Evolutionary conservation across 352 stramenopile species (phyloP).

Genomic region (Plasmopara viticola): DNA sequence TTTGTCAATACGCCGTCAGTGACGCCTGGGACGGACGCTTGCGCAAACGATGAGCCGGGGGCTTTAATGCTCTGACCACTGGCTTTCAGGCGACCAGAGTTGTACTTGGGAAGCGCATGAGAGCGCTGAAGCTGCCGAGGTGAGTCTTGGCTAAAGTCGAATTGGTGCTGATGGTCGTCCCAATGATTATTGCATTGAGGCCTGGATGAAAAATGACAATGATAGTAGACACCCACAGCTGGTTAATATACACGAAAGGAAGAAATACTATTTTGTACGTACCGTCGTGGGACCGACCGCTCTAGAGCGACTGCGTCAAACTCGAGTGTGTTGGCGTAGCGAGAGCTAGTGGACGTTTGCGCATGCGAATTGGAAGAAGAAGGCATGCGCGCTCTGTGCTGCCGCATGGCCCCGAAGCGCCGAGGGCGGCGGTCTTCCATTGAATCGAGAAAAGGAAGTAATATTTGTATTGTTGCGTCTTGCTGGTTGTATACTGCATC

Average conservation of each 20-base stretch:
- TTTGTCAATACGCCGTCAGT: slow-evolving; percentile 13
- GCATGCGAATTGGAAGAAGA: not conserved
- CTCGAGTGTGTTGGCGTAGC: slow-evolving; percentile 9
- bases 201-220: not conserved
- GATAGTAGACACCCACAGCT: not conserved
- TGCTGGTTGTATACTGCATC: no score
- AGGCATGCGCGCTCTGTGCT: slow-evolving; percentile 2
- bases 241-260: not conserved
- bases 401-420: slow-evolving; percentile 13
- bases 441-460: not conserved
- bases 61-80: slow-evolving; percentile 19
- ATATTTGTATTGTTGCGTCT: no score
- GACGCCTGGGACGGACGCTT: not conserved
- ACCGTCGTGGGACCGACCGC: slow-evolving; percentile 4
- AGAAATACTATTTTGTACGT: not conserved
- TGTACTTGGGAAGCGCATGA: slow-evolving; percentile 13
- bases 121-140: not conserved
- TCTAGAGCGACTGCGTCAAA: slow-evolving; percentile 7
- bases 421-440: slow-evolving; percentile 12
- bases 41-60: slow-evolving; percentile 24
- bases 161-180: slow-evolving; percentile 2
- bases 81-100: slow-evolving; percentile 10
- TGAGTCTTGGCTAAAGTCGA: slow-evolving; percentile 9
- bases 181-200: not conserved
- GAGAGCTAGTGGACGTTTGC: not conserved